Base-by-base conservation (phyloP, 306 rosid species). In the Echinosophora koreensis region DNA sequence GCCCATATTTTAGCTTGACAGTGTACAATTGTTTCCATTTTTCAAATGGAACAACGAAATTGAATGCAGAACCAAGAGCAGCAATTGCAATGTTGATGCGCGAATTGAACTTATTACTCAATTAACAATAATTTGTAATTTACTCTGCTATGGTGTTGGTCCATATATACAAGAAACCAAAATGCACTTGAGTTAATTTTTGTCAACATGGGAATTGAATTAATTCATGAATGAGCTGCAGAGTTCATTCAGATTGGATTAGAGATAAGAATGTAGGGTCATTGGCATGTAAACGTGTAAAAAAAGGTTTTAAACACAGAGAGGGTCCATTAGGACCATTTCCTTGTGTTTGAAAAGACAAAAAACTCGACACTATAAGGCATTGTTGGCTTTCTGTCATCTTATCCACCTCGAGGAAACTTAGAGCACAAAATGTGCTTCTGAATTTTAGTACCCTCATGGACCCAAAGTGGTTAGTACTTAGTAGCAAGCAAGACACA, bases 401-500 rank as follows among this genome's bases (percentile, higher is more conserved):
- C 82, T 78, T 87, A 52, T 77, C n/a, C 39, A 14, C 76, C 44
- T 44, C 11, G 42, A 60, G 51, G 13, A 85, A 80, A 74, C 65
- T 80, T 47, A 27, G 73, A 81, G 71, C 72, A 77, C 74, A 42
- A 55, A 79, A 46, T 66, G 77, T 65, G 52, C 71, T 83, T 73
- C 60, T 83, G 81, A 78, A 64, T 75, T 83, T 52, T 59, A 63
- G 83, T 69, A 74, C 67, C 70, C 73, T 66, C 17, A 72, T 80
- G 86, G 81, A 80, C 84, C 89, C 77, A 79, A 18, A 71, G 82
- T 11, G 58, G 22, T 22, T 22, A 22, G 15, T 71, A 66, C 1
- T 22, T 22, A 22, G 15, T 71, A 66, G 68, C 59, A 79, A 54
- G 62, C 22, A 77, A 72, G 80, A 76, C 81, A 64, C 13, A 69